Evolutionary conservation across 805 yeast genomes (phyloP).

Genomic region (Zygotorulaspora sp.): DNA sequence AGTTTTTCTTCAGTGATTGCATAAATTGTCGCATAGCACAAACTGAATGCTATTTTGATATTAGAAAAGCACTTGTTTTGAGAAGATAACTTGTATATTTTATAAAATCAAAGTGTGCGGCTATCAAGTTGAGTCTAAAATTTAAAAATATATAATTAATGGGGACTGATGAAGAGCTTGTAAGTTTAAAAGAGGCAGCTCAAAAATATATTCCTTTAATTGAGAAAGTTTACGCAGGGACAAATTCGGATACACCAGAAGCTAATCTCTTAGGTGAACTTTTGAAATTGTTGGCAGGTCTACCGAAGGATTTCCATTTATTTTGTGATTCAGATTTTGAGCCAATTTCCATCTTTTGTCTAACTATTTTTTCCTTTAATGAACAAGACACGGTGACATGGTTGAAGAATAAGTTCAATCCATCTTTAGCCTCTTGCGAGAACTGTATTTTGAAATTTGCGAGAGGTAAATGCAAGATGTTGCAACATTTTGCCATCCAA

Average conservation of each 20-base stretch:
- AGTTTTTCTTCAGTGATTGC: no score
- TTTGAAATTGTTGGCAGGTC: conserved; percentile 34
- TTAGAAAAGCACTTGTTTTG: no score
- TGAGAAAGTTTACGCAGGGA: conserved; percentile 30
- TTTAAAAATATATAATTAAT: conserved; percentile 3
- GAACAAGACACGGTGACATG: conserved; percentile 44
- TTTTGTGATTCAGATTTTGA: conserved; percentile 51
- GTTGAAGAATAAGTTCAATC: conserved; percentile 39
- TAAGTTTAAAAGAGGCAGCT: conserved; percentile 16
- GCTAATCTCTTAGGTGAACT: conserved; percentile 38
- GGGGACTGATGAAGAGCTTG: conserved; percentile 14
- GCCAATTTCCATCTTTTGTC: conserved; percentile 48
- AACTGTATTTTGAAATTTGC: conserved; percentile 53
- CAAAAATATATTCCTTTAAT: conserved; percentile 22
- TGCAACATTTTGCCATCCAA: conserved; percentile 47
- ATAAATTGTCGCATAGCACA: no score
- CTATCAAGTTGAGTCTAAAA: not conserved
- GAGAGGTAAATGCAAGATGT: conserved; percentile 46
- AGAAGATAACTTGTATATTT: not conserved
- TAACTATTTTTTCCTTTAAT: conserved; percentile 57
- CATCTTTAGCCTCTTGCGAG: conserved; percentile 45
- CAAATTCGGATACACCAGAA: conserved; percentile 26
- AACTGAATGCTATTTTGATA: no score
- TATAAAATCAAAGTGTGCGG: not conserved
- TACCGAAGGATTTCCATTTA: conserved; percentile 40